phyloP scores from a whole-genome alignment of 2,329 filamentous ascomycete species.

The Colletotrichum eremochloae region DNA sequence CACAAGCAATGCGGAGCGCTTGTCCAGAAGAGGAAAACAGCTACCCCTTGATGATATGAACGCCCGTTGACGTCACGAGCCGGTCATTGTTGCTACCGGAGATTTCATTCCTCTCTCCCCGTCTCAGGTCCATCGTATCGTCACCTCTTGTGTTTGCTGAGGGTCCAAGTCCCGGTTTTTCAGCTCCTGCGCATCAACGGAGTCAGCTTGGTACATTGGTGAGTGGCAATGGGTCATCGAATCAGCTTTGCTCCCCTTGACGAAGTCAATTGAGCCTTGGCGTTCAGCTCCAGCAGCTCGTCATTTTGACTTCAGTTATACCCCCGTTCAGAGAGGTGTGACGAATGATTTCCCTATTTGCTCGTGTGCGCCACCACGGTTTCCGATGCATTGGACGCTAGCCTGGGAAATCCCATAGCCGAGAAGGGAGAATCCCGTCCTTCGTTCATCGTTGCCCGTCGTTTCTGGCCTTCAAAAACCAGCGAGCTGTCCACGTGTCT shows the following conservation, averaged over 20 bases:
- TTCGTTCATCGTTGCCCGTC: no score
- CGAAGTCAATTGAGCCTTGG: slow-evolving; percentile 1
- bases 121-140: neutral
- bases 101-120: slow-evolving; percentile 26
- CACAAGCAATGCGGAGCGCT: neutral
- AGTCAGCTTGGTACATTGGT: neutral
- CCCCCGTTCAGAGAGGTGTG: neutral
- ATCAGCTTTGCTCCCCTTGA: neutral
- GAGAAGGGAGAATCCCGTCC: neutral
- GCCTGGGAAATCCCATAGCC: neutral
- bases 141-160: neutral
- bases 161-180: neutral
- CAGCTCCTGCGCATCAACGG: slow-evolving; percentile 1
- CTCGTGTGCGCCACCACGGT: slow-evolving; percentile 2
- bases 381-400: slow-evolving; percentile 11
- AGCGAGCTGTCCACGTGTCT: slow-evolving; percentile 8
- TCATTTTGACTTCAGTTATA: slow-evolving; percentile 28
- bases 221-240: neutral
- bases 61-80: slow-evolving; percentile 36
- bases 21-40: slow-evolving; percentile 14
- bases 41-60: slow-evolving; percentile 1
- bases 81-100: slow-evolving; percentile 35
- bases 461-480: slow-evolving; percentile 17
- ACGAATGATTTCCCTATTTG: slow-evolving; percentile 10
- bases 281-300: slow-evolving; percentile 27